Evolutionary conservation across 1,284 basidiomycete species (phyloP).

Genomic region (Dichomitus squalens): DNA sequence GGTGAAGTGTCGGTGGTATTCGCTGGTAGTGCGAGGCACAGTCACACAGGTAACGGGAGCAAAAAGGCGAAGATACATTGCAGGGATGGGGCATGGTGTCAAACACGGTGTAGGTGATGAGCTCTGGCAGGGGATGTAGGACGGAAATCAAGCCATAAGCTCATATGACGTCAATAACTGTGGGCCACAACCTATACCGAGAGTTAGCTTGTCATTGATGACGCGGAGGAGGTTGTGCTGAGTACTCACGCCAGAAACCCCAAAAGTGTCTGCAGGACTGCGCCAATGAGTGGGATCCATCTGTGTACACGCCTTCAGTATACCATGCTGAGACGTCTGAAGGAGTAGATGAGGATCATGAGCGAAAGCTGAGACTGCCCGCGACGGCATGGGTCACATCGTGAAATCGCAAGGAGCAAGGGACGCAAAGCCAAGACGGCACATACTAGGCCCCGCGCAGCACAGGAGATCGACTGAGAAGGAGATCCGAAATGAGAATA

Average conservation of each 20-base stretch:
- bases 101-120: constrained; percentile 4
- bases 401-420: too few species aligned
- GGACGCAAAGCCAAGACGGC: too few species aligned
- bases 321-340: too few species aligned
- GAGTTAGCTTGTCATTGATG: not conserved
- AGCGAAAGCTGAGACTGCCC: too few species aligned
- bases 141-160: not conserved
- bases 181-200: constrained; percentile 51
- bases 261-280: constrained; percentile 67
- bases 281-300: constrained; percentile 84
- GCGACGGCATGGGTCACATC: too few species aligned
- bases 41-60: not conserved
- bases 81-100: constrained; percentile 5
- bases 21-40: not conserved
- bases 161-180: constrained; percentile 47
- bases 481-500: too few species aligned
- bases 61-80: not conserved
- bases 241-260: constrained; percentile 62
- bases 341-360: too few species aligned
- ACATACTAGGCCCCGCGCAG: too few species aligned
- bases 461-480: not conserved
- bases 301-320: constrained; percentile 39
- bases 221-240: not conserved
- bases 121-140: not conserved
- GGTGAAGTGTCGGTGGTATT: constrained; percentile 7